Evolutionary conservation across 2,329 filamentous ascomycete species (phyloP), one percentile per base, ranked within the genome.

Genomic region (Chrysoporthe puriensis): DNA sequence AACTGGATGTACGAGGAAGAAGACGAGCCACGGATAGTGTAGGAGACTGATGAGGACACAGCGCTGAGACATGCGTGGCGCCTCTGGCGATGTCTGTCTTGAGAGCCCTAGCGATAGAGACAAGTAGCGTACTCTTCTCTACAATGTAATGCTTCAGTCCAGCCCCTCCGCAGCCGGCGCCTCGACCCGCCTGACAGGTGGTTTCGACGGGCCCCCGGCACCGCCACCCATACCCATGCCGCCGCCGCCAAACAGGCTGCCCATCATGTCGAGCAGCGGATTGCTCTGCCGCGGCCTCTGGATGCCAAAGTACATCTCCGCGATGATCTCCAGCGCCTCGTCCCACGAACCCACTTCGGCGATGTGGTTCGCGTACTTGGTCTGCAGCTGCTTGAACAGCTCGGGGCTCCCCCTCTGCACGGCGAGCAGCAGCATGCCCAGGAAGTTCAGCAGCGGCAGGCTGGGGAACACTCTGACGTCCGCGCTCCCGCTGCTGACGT

Each of bases 221-320:
- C 76, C 84, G n/a, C 85, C 86, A 21, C 82, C 83, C 66, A 83
- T 84, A 34, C 85, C 84, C 62, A 83, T 84, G 36, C 85, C 86
- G 7, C 89, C 90, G 26, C 93, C 93, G 61, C 94, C 94, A 75
- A 99, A 92, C 84, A 99, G 88, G 70, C 89, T 94, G 60, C 94
- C 94, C 92, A 99, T 96, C 94, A 99, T 98, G 77, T 99, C 96
- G 80, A 98, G 88, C 78, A 99, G 83, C 3, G 94, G 94, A 78
- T 98, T 98, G 71, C 90, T 91, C 82, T 97, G 93, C 74, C 91
- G 87, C 59, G 94, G 95, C 76, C 94, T 90, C 81, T 90, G 88
- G 77, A 99, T 96, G 46, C 90, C 90, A 81, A 99, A 99, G 83
- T 98, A 99, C 88, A 97, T 94, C 82, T 99, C 95, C 61, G 91